These are phyloP conservation scores for Brasenia schreberi DNA, from an alignment of 164 flowering plant species.

Conservation along the genomic window DNA sequence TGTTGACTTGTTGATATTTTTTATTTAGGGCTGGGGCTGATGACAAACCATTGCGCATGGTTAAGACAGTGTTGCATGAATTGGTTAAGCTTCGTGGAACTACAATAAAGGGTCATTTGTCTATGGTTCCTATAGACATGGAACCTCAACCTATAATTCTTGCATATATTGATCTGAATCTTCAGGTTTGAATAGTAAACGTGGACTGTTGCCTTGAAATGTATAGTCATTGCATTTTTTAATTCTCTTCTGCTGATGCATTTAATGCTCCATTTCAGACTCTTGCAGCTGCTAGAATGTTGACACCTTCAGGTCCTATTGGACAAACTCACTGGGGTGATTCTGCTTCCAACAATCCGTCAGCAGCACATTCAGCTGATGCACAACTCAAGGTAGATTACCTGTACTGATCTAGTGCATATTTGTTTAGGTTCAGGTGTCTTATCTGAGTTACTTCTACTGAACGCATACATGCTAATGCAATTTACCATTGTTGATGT, in stretches of 20 bases:
- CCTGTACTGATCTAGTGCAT: neutral
- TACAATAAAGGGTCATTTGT: constrained; percentile 93
- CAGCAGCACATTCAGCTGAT: constrained; percentile 86
- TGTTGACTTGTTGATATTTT: neutral
- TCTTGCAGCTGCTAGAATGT: constrained; percentile 96
- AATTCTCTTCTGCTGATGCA: neutral
- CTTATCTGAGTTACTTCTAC: no score
- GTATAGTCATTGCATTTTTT: neutral
- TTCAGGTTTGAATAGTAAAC: constrained; percentile 48
- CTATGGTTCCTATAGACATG: constrained; percentile 98
- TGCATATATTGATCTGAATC: constrained; percentile 96
- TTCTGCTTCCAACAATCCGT: constrained; percentile 61
- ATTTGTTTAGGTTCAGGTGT: no score
- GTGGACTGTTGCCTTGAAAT: neutral
- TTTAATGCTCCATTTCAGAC: constrained; percentile 36
- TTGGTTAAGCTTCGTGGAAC: constrained; percentile 98
- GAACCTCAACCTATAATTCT: constrained; percentile 97
- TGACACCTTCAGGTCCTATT: constrained; percentile 77
- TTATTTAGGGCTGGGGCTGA: constrained; percentile 88
- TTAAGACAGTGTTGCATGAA: constrained; percentile 96
- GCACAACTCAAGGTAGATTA: constrained; percentile 77
- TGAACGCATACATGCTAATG: no score
- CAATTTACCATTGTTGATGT: no score
- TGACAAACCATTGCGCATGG: constrained; percentile 98
- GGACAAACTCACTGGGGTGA: constrained; percentile 97